Evolutionary conservation across 345 rosid genomes (phyloP).

Genomic region (Erodium maritimum): DNA sequence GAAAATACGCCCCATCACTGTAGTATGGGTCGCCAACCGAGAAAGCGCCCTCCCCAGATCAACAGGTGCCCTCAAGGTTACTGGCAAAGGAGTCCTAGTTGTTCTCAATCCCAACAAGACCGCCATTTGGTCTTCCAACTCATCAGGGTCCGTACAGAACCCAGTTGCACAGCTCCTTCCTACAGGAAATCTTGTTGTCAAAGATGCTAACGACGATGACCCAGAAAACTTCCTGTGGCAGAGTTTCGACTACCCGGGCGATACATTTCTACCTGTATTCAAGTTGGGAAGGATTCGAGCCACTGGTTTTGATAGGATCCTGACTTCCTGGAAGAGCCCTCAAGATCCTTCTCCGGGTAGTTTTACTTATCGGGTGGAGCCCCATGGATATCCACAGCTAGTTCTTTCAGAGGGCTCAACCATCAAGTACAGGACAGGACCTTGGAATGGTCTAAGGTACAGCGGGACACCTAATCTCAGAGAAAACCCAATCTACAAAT

Average conservation of each 20-base stretch:
- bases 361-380: not conserved
- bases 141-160: not conserved
- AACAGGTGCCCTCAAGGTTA: conserved; percentile 7
- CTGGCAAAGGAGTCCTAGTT: not conserved
- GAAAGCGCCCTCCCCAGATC: conserved; percentile 4
- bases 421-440: not conserved
- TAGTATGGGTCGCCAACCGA: conserved; percentile 18
- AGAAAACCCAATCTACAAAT: not conserved
- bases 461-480: conserved; percentile 4
- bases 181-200: conserved; percentile 1
- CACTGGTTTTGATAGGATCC: not conserved
- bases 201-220: not conserved
- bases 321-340: conserved; percentile 3
- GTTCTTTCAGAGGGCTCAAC: not conserved
- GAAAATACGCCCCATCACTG: conserved; percentile 2
- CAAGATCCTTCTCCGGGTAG: conserved; percentile 5
- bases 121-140: conserved; percentile 9
- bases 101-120: conserved; percentile 3
- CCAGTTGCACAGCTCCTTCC: conserved; percentile 11
- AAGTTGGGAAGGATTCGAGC: not conserved
- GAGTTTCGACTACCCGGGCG: too few relatives aligned
- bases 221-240: too few relatives aligned
- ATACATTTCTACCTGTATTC: not conserved
- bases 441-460: conserved; percentile 6
- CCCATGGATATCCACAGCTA: not conserved